These are phyloP conservation scores for Candida ortonii DNA, from an alignment of 805 yeast genomes.

Conservation along the genomic window DNA sequence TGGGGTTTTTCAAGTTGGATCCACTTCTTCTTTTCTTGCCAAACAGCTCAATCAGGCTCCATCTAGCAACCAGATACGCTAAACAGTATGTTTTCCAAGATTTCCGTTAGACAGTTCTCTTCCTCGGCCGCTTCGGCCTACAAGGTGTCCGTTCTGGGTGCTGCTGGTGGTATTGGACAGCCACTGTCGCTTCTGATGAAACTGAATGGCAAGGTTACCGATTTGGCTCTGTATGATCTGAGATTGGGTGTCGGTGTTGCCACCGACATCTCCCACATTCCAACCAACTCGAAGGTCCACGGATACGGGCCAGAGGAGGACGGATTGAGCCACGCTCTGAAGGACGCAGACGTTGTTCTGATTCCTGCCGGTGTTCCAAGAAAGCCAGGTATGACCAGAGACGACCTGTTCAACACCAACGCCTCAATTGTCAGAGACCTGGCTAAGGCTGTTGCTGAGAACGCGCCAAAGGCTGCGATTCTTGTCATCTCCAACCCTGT, in stretches of 20 bases:
- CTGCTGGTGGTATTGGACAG: conserved; percentile 95
- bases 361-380: conserved; percentile 98
- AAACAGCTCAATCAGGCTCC: too few species aligned
- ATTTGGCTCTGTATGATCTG: conserved; percentile 82
- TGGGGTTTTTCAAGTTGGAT: conserved; percentile 3
- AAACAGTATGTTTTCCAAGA: conserved; percentile 49
- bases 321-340: conserved; percentile 66
- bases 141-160: conserved; percentile 80
- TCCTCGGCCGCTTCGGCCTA: conserved; percentile 64
- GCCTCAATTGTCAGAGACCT: conserved; percentile 93
- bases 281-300: conserved; percentile 83
- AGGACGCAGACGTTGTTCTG: conserved; percentile 79
- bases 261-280: conserved; percentile 90
- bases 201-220: conserved; percentile 83
- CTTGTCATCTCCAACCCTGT: conserved; percentile 91
- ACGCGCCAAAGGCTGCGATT: conserved; percentile 80
- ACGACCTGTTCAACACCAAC: conserved; percentile 92
- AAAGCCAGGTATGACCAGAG: conserved; percentile 99
- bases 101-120: conserved; percentile 54
- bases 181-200: conserved; percentile 81
- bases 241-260: conserved; percentile 96
- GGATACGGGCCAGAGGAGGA: conserved; percentile 85
- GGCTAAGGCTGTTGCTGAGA: conserved; percentile 79
- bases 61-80: neutral
- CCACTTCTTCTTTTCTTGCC: conserved; percentile 2